Percentiles rank a stretch among this genome's conserved stretches.
These are phyloP conservation scores for Jaltomata sinuosa DNA, from an alignment of 257 asterid species.

Conservation along the genomic window DNA sequence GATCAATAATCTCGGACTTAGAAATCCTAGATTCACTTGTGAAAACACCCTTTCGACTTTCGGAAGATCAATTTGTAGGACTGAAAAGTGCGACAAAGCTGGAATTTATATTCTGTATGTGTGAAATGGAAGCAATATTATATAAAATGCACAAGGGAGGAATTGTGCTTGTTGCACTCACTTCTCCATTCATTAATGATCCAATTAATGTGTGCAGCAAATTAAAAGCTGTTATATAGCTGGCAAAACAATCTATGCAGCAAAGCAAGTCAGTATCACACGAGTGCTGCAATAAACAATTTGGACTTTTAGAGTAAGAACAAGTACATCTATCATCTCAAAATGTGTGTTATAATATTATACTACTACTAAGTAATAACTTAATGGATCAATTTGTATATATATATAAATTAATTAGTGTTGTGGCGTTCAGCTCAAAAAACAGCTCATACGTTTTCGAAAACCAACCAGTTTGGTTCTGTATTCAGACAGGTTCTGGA, in stretches of 20 bases:
- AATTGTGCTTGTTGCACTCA: neutral
- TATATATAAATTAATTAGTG: neutral
- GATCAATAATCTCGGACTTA: no score
- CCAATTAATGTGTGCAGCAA: neutral
- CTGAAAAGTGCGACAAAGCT: neutral
- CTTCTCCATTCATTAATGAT: neutral
- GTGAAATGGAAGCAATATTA: neutral
- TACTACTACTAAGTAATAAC: neutral
- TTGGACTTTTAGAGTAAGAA: neutral
- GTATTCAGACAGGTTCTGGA: neutral
- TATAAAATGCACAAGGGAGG: neutral
- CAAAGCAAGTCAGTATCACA: neutral
- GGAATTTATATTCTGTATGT: neutral
- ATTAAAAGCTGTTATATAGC: slow-evolving; percentile 2
- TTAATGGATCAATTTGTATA: neutral
- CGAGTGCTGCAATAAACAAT: neutral
- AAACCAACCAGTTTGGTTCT: neutral
- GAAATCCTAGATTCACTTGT: no score
- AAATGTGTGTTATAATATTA: neutral
- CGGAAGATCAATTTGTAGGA: neutral
- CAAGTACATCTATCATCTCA: neutral
- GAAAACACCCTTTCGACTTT: neutral
- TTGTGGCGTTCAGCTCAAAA: neutral
- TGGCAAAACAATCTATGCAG: neutral
- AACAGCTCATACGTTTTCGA: neutral